Evolutionary conservation across 495 filamentous ascomycete species (phyloP).

Genomic region (Apodospora peruviana): DNA sequence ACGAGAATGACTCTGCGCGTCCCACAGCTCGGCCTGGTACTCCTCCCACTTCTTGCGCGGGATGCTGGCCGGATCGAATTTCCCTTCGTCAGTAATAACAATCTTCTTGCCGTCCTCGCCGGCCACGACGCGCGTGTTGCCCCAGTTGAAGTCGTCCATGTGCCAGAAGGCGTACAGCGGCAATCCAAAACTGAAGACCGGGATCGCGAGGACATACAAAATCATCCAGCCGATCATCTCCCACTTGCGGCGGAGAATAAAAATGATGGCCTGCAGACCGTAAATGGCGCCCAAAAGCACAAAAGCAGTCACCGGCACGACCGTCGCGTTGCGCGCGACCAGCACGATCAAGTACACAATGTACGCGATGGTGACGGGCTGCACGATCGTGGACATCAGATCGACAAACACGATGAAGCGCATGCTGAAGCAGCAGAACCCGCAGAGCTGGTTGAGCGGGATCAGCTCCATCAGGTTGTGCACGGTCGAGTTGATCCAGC

Average conservation of each 20-base stretch:
- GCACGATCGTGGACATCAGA: constrained; percentile 82
- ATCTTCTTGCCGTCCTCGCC: constrained; percentile 90
- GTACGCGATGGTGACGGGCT: constrained; percentile 89
- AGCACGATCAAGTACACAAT: constrained; percentile 82
- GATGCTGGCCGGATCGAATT: constrained; percentile 90
- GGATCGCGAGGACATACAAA: constrained; percentile 86
- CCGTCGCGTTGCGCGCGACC: constrained; percentile 50
- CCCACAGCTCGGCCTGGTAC: constrained; percentile 96
- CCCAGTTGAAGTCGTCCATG: constrained; percentile 99
- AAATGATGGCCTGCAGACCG: constrained; percentile 94
- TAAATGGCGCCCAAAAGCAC: constrained; percentile 90
- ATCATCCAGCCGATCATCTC: constrained; percentile 99
- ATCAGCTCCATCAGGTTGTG: constrained; percentile 97
- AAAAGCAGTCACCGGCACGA: constrained; percentile 78
- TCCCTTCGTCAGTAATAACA: constrained; percentile 94
- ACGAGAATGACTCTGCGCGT: constrained; percentile 59
- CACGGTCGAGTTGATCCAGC: constrained; percentile 99
- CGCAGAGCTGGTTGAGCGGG: constrained; percentile 86
- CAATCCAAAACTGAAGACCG: constrained; percentile 84
- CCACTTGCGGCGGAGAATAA: constrained; percentile 93
- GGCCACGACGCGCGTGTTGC: constrained; percentile 94
- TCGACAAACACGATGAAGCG: constrained; percentile 96
- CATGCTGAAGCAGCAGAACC: constrained; percentile 99
- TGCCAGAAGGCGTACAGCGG: constrained; percentile 98
- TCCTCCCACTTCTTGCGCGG: constrained; percentile 99